Evolutionary conservation across 2,329 filamentous ascomycete genomes (phyloP).

Genomic region (Alternaria arborescens): DNA sequence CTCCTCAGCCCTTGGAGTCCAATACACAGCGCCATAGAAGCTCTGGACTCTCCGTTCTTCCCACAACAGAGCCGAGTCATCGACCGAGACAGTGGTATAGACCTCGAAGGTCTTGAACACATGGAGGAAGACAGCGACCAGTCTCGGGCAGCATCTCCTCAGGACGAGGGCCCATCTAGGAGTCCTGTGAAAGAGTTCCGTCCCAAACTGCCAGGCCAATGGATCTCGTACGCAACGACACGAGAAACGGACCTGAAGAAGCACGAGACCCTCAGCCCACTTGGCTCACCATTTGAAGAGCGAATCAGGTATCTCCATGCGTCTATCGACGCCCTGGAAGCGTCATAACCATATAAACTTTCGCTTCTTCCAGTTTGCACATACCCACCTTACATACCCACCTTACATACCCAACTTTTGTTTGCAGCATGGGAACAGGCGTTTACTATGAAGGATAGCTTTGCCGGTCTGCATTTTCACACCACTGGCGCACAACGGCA

Average conservation of each 20-base stretch:
- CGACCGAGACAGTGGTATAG: slow-evolving; percentile 51
- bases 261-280: slow-evolving; percentile 27
- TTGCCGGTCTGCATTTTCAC: slow-evolving; percentile 7
- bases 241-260: slow-evolving; percentile 8
- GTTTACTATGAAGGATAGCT: slow-evolving; percentile 6
- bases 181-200: slow-evolving; percentile 19
- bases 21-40: slow-evolving; percentile 32
- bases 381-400: slow-evolving; percentile 16
- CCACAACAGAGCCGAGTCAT: slow-evolving; percentile 32
- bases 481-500: slow-evolving; percentile 36
- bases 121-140: slow-evolving; percentile 17
- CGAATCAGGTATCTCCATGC: slow-evolving; percentile 34
- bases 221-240: slow-evolving; percentile 15
- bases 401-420: not conserved
- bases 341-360: slow-evolving; percentile 18
- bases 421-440: slow-evolving; percentile 7
- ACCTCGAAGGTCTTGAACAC: slow-evolving; percentile 44
- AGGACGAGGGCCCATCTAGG: not conserved
- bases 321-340: slow-evolving; percentile 30
- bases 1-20: slow-evolving; percentile 51
- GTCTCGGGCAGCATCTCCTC: slow-evolving; percentile 8
- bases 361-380: slow-evolving; percentile 20
- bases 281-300: slow-evolving; percentile 43
- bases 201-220: slow-evolving; percentile 17
- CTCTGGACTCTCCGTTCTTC: slow-evolving; percentile 31